A percentile compares a stretch with the other conserved stretches of the same genome.
phyloP scores from a whole-genome alignment of 2,329 filamentous ascomycete species.

The Cucurbitaria berberidis region DNA sequence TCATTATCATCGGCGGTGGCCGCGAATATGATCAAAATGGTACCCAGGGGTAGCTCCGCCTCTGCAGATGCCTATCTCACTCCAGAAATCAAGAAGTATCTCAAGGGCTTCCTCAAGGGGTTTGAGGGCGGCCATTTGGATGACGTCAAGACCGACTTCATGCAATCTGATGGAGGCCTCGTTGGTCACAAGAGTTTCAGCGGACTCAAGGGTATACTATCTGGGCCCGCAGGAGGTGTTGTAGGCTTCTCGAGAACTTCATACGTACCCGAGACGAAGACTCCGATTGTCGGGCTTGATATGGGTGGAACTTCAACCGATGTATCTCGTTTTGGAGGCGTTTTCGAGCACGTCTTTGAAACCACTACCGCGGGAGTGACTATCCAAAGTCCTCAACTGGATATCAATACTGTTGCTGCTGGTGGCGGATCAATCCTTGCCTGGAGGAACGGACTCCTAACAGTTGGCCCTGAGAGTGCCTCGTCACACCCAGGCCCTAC shows the following conservation, averaged over 20 bases:
- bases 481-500: constrained; percentile 64
- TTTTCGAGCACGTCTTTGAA: constrained; percentile 89
- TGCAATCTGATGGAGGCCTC: constrained; percentile 78
- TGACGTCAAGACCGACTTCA: constrained; percentile 67
- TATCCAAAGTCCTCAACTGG: constrained; percentile 84
- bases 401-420: constrained; percentile 90
- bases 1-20: background rate
- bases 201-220: constrained; percentile 79
- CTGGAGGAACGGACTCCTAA: constrained; percentile 84
- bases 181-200: constrained; percentile 77
- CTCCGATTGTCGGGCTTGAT: constrained; percentile 87
- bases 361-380: constrained; percentile 87
- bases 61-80: constrained; percentile 39
- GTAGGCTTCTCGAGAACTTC: constrained; percentile 88
- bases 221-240: constrained; percentile 85
- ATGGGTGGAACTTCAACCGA: constrained; percentile 93
- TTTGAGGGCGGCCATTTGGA: constrained; percentile 33
- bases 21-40: constrained; percentile 28
- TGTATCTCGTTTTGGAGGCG: constrained; percentile 79
- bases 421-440: constrained; percentile 82
- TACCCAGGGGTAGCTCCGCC: constrained; percentile 30
- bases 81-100: constrained; percentile 28
- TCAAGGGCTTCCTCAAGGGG: constrained; percentile 28
- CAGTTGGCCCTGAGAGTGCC: constrained; percentile 84
- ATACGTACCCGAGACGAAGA: constrained; percentile 78